Evolutionary conservation across 345 rosid genomes (phyloP), one percentile per base, ranked within the genome.

Genomic region (Eucalyptus coolabah): DNA sequence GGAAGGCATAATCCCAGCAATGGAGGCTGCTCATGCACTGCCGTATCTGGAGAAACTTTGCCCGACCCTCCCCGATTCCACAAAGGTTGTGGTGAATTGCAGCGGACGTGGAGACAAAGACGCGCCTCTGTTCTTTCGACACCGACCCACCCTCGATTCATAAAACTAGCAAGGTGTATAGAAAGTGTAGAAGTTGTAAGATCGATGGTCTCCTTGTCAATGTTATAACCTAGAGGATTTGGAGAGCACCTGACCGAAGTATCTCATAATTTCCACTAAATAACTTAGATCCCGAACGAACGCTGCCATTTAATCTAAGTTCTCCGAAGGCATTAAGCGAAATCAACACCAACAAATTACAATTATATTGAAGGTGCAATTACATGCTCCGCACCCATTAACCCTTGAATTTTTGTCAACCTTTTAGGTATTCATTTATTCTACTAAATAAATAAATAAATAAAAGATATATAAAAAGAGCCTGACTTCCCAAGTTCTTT

Each of bases 81-180:
- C 96, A 47, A 96, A 94, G 89, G 94, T 97, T 63, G 93, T 96
- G 4, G 96, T 96, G 12, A 97, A 94, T 56, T 90, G 94, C 77
- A 97, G 99, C 45, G 99, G 98, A 3, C 93, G 95, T 2, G 99
- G 99, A 9, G 96, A 96, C 28, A 95, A 96, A 91, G 99, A 97
- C 89, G 95, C 91, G 28, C 86, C 92, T 28, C 40, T 53, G 9
- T 91, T 91, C 83, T 86, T 91, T 87, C 82, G 34, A 24, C 83
- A 88, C 90, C 72, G 45, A 13, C 89, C 87, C 7, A 10, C 87
- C 88, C 49, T 44, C 37, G 2, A 19, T 45, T 2, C 83, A 37
- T 2, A 72, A 72, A 37, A 6, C 45, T 72, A 37, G 45, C 28
- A 10, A 19, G 2, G 7, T 40, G 5, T 37, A 10, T 37, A 6